Conservation (phyloP, 768 basidiomycete species). For the Russula emetica region DNA sequence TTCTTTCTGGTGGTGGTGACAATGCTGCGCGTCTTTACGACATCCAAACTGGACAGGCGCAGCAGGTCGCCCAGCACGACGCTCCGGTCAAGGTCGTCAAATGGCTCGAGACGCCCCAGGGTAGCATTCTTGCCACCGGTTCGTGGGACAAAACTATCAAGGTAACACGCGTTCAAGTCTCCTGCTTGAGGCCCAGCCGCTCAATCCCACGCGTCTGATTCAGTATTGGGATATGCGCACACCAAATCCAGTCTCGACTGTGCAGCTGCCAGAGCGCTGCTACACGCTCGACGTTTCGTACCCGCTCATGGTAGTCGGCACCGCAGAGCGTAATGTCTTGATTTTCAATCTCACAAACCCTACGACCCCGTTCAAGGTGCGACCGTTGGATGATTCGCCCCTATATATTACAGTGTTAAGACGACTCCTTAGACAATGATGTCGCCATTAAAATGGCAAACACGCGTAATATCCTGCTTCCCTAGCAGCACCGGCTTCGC, state of each 20-base stretch:
- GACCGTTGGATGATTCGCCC: neutral
- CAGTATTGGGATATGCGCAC: slow-evolving; percentile 93
- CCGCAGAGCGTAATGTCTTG: slow-evolving; percentile 88
- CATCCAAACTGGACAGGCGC: slow-evolving; percentile 71
- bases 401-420: neutral
- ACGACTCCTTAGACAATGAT: slow-evolving; percentile 53
- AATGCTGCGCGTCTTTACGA: slow-evolving; percentile 95
- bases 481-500: slow-evolving; percentile 76
- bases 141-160: slow-evolving; percentile 98
- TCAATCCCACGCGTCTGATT: neutral
- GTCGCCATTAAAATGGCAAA: slow-evolving; percentile 93
- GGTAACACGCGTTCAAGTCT: slow-evolving; percentile 42
- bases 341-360: slow-evolving; percentile 87
- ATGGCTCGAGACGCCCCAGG: slow-evolving; percentile 73
- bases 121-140: slow-evolving; percentile 81
- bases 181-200: neutral
- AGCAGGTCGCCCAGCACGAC: slow-evolving; percentile 88
- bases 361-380: slow-evolving; percentile 69
- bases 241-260: slow-evolving; percentile 68
- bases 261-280: slow-evolving; percentile 84
- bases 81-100: slow-evolving; percentile 79
- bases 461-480: slow-evolving; percentile 80
- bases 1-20: slow-evolving; percentile 91
- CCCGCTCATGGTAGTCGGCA: slow-evolving; percentile 86
- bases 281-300: slow-evolving; percentile 82